These are phyloP conservation scores for Trichophyton mentagrophytes DNA, from an alignment of 2,329 filamentous ascomycete genomes.

Conservation along the genomic window DNA sequence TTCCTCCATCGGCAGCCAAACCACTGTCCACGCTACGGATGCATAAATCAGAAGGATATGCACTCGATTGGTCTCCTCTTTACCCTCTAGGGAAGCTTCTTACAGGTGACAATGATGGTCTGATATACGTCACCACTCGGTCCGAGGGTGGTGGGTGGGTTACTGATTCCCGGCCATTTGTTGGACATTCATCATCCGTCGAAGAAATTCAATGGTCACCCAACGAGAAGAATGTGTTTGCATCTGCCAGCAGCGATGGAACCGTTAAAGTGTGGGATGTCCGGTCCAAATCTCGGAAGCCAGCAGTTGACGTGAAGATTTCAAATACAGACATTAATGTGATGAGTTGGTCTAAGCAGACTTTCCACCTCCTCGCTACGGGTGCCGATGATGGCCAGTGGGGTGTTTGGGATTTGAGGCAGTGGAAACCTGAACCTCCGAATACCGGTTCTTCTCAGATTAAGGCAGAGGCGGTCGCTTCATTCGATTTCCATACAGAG, in stretches of 20 bases:
- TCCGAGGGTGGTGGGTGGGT: constrained; percentile 81
- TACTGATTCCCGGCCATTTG: constrained; percentile 71
- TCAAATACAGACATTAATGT: constrained; percentile 87
- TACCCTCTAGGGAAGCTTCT: constrained; percentile 71
- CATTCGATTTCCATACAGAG: constrained; percentile 90
- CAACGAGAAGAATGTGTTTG: constrained; percentile 82
- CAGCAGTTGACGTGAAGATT: constrained; percentile 77
- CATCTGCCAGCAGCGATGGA: constrained; percentile 85
- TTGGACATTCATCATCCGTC: constrained; percentile 70
- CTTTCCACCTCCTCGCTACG: constrained; percentile 76
- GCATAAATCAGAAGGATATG: constrained; percentile 90
- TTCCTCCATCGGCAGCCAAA: constrained; percentile 75
- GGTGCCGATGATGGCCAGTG: constrained; percentile 89
- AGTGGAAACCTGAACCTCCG: constrained; percentile 64
- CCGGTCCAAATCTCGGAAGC: constrained; percentile 73
- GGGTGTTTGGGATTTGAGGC: constrained; percentile 90
- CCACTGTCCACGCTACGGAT: constrained; percentile 76
- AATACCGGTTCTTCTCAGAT: constrained; percentile 32
- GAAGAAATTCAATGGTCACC: constrained; percentile 98
- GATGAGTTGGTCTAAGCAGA: constrained; percentile 85
- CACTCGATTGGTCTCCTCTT: constrained; percentile 86
- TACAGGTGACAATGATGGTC: constrained; percentile 80
- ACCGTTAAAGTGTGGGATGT: constrained; percentile 95
- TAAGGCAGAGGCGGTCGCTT: constrained; percentile 70
- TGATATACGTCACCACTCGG: constrained; percentile 77